Conservation (phyloP, 768 basidiomycete genomes). For the Lactarius tabidus region DNA sequence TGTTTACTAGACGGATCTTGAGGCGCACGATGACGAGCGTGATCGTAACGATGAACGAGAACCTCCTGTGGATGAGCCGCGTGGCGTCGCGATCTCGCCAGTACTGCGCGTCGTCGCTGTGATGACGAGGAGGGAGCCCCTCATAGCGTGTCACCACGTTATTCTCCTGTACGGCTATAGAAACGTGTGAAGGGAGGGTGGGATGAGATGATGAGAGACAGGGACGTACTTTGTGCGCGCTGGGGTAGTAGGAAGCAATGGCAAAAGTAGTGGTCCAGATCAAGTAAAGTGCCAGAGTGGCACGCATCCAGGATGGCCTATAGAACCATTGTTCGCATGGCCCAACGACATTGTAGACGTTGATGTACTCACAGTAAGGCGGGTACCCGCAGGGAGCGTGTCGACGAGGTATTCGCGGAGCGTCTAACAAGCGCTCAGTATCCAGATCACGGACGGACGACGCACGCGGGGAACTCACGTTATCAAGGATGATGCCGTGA, state of each 20-base stretch:
- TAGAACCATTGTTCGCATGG: neutral
- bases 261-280: constrained; percentile 25
- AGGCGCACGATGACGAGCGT: constrained; percentile 2
- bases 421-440: constrained; percentile 11
- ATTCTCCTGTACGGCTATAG: neutral
- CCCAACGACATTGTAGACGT: too few species aligned
- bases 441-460: neutral
- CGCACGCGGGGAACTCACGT: constrained; percentile 13
- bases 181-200: neutral
- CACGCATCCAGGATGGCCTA: constrained; percentile 28
- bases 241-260: constrained; percentile 11
- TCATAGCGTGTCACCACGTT: neutral
- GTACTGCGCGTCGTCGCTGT: neutral
- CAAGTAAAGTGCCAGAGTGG: constrained; percentile 25
- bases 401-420: constrained; percentile 22
- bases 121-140: neutral
- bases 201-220: neutral
- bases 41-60: neutral
- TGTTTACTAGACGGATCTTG: neutral
- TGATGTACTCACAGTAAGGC: constrained; percentile 18
- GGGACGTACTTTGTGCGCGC: constrained; percentile 2
- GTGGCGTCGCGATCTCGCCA: neutral
- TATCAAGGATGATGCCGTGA: constrained; percentile 12
- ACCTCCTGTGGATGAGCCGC: neutral
- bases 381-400: constrained; percentile 19